Conservation (phyloP, 495 filamentous ascomycete species). For the Hyaloscypha finlandica region DNA sequence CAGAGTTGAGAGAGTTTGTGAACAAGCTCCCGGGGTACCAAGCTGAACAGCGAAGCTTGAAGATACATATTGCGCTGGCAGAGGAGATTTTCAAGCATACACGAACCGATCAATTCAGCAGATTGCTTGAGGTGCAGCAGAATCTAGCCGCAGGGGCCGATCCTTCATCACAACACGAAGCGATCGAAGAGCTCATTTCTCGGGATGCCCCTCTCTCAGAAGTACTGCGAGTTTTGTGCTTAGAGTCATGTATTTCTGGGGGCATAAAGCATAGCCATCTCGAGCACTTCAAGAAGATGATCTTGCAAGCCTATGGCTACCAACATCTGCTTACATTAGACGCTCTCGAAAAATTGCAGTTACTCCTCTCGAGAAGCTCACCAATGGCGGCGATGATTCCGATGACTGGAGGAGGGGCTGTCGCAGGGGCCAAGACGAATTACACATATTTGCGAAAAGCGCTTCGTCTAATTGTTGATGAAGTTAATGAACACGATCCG, state of each 20-base stretch:
- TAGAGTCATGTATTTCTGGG: constrained; percentile 87
- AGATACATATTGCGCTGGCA: constrained; percentile 86
- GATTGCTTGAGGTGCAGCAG: constrained; percentile 90
- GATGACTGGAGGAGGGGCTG: constrained; percentile 52
- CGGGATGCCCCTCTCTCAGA: constrained; percentile 76
- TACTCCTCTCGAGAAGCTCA: constrained; percentile 72
- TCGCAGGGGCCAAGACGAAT: constrained; percentile 76
- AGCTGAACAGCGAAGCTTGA: constrained; percentile 87
- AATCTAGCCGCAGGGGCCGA: constrained; percentile 92
- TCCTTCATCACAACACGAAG: constrained; percentile 82
- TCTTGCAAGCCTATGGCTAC: constrained; percentile 91
- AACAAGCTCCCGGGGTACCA: constrained; percentile 89
- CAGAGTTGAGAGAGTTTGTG: constrained; percentile 91
- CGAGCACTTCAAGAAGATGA: constrained; percentile 82
- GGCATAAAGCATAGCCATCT: constrained; percentile 86
- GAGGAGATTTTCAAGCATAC: constrained; percentile 96
- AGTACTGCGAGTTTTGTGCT: constrained; percentile 81
- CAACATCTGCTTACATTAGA: constrained; percentile 90
- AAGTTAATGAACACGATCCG: constrained; percentile 96
- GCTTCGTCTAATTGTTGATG: constrained; percentile 88
- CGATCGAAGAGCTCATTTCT: constrained; percentile 90
- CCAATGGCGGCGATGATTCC: constrained; percentile 71
- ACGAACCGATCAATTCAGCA: constrained; percentile 81
- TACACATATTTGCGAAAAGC: constrained; percentile 84
- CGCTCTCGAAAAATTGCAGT: constrained; percentile 85